Base-by-base conservation (phyloP, 495 filamentous ascomycete genomes). In the Viridothelium virens region DNA sequence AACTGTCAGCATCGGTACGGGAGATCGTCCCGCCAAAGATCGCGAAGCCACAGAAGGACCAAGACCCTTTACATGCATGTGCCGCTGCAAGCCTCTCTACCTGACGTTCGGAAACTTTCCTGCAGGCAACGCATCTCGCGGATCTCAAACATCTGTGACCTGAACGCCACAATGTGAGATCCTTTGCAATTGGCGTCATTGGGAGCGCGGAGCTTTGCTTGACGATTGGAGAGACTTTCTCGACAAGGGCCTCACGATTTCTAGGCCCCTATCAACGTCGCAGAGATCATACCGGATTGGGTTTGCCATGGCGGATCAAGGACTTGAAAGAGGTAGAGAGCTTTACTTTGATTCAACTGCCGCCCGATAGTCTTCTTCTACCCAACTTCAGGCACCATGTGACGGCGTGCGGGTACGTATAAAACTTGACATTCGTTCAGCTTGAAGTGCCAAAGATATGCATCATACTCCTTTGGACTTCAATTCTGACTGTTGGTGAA, bases 1-100 rank as follows among this genome's bases (percentile, higher is more conserved):
- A 59, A 34, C 48, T 59, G 53, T 59, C 53, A 59, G 18, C 53
- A 59, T 36, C 31, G 7, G 53, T 14, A 33, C 53, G 53, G 53
- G 53, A 59, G 53, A 59, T 59, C 53, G 53, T 4, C 25, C 48
- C 48, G 48, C 48, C 48, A 53, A 18, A 33, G 11, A 59, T 59
- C 31, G 53, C 12, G 16, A 18, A 53, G 16, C n/a, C 14, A 11
- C 7, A 59, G 3, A 53, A 14, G 10, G n/a, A 33, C 53, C 53
- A 18, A 59, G 31, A 59, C 31, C 53, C 5, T 59, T 59, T 25
- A 25, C 11, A 34, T 36, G 7, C 31, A 59, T 59, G 18, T 59
- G 25, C 53, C 53, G 53, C 53, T 36, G 53, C 53, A 33, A 59
- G 53, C 53, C 53, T 59, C 53, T 59, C 53, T 36, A 6, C 11